Conservation (phyloP, 306 rosid species). For the Parietaria judaica region DNA sequence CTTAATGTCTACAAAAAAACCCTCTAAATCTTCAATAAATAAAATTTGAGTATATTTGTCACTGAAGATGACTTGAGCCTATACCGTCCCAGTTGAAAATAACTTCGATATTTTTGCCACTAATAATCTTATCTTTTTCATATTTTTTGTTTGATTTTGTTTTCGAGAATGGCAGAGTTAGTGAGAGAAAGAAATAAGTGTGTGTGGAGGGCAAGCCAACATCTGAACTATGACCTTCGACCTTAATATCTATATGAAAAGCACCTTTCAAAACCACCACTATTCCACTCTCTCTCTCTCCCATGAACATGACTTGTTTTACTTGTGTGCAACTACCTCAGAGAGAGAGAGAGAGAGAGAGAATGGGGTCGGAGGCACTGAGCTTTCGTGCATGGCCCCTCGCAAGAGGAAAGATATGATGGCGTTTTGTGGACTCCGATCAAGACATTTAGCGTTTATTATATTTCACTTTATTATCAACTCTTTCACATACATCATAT, state of each 20-base stretch:
- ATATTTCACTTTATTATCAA: not conserved
- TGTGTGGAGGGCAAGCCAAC: constrained; percentile 39
- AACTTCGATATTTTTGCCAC: too few species aligned
- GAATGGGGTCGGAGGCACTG: constrained; percentile 59
- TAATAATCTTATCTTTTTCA: too few species aligned
- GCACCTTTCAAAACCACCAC: constrained; percentile 37
- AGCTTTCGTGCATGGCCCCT: constrained; percentile 39
- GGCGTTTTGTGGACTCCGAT: constrained; percentile 2
- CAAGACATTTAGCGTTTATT: not conserved
- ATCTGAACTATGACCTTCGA: constrained; percentile 46
- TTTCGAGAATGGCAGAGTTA: constrained; percentile 12
- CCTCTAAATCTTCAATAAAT: too few species aligned
- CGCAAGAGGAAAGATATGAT: constrained; percentile 18
- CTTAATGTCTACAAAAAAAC: too few species aligned
- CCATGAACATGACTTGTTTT: constrained; percentile 10
- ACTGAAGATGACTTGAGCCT: too few species aligned
- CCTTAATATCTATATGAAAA: constrained; percentile 45
- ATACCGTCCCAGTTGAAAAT: too few species aligned
- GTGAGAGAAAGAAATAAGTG: constrained; percentile 27
- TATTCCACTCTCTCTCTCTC: not conserved
- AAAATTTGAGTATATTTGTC: too few species aligned
- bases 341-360: constrained; percentile 20
- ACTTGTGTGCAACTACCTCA: constrained; percentile 35
- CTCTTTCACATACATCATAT: not conserved
- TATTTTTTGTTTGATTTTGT: too few species aligned